These are phyloP conservation scores for Fennellomyces sp. DNA, from an alignment of 371 early-diverging fungal genomes.

Conservation along the genomic window DNA sequence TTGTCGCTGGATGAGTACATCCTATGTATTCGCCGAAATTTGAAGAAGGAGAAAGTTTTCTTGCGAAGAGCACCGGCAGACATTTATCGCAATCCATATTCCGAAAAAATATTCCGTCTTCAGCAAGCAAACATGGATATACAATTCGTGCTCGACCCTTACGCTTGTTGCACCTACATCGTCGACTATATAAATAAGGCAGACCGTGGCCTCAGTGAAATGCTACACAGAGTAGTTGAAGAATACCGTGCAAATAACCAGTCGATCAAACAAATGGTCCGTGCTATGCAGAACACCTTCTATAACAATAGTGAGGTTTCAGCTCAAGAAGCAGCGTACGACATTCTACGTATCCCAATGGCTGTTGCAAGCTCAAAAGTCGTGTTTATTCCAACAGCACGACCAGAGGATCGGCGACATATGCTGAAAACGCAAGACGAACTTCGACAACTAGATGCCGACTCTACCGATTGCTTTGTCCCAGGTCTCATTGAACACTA, in stretches of 20 bases:
- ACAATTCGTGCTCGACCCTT: background rate
- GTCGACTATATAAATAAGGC: background rate
- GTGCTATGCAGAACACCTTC: background rate
- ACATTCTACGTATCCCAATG: background rate
- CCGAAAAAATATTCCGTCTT: background rate
- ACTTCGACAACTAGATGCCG: too few relatives aligned
- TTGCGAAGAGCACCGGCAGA: too few relatives aligned
- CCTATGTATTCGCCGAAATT: too few relatives aligned
- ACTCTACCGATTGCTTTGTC: too few relatives aligned
- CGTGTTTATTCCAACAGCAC: background rate
- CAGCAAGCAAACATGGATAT: slow-evolving; percentile 6
- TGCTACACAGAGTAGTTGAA: background rate
- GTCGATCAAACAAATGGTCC: background rate
- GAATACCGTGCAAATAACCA: background rate
- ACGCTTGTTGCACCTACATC: background rate
- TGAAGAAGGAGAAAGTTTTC: too few relatives aligned
- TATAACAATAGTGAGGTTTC: slow-evolving; percentile 3
- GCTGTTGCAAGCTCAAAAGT: background rate
- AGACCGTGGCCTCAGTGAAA: background rate
- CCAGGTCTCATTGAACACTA: too few relatives aligned
- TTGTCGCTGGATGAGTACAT: too few relatives aligned
- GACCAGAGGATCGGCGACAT: background rate
- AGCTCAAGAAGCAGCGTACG: slow-evolving; percentile 1
- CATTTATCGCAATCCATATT: too few relatives aligned
- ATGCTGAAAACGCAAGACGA: too few relatives aligned